Conservation (phyloP, 2,329 filamentous ascomycete species). For the Colletotrichum viniferum region DNA sequence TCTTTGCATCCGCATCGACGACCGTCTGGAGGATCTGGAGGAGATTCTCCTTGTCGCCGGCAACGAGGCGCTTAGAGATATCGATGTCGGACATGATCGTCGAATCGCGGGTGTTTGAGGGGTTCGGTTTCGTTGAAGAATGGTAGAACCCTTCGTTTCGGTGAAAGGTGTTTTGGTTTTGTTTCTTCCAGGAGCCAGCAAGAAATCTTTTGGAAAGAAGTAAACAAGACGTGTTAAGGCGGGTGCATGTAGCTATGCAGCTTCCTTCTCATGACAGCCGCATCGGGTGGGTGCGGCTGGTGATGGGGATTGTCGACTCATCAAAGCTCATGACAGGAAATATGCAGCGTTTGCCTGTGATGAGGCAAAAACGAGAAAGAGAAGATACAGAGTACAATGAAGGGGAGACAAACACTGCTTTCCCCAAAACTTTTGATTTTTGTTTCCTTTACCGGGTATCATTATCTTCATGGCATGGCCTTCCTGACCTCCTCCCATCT, state of each 20-base stretch:
- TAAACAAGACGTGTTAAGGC: neutral
- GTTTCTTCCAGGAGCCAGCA: neutral
- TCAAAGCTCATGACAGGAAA: neutral
- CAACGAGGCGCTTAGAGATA: neutral
- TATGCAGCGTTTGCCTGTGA: neutral
- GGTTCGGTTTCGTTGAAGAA: neutral
- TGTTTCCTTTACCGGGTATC: conserved; percentile 26
- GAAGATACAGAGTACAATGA: neutral
- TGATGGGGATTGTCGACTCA: neutral
- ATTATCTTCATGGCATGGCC: conserved; percentile 40
- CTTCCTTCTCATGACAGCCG: neutral
- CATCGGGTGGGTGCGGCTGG: neutral
- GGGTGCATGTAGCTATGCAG: neutral
- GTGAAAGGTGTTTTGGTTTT: neutral
- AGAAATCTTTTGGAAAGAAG: neutral
- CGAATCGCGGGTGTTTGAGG: neutral
- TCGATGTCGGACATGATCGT: neutral
- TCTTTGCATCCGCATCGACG: neutral
- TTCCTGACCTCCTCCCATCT: conserved; percentile 64
- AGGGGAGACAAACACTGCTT: neutral
- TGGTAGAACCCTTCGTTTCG: neutral
- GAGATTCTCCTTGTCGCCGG: conserved; percentile 1
- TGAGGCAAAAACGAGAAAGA: neutral
- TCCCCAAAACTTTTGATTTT: neutral
- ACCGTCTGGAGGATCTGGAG: neutral